Evolutionary conservation across 2,329 filamentous ascomycete species (phyloP), one percentile per base, ranked within the genome.

Genomic region (Uncinocarpus reesii): DNA sequence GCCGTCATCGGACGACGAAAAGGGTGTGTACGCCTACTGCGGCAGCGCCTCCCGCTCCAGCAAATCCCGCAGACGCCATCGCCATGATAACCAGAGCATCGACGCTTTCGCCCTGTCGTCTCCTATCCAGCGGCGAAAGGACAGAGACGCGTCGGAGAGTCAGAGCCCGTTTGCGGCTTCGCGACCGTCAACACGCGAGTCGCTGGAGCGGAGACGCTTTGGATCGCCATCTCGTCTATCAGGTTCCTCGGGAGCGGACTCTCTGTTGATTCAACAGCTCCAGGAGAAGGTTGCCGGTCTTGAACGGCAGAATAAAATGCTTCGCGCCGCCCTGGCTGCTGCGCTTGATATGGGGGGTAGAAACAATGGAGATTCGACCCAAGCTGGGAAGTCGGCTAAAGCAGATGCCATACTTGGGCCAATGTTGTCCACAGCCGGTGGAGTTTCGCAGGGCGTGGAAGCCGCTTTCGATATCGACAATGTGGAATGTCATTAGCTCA

Each of bases 241-340:
- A 2, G n/a, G 20, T 8, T 20, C 10, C 8, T 26, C 36, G 3
- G 2, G 24, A 11, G 23, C 21, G 3, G 38, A 41, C 18, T 10
- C n/a, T 3, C n/a, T 41, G 7, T 40, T 48, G 28, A 45, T 58
- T 10, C 54, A 58, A n/a, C 55, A 57, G 35, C 60, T 68, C 5
- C 65, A 69, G 50, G 60, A 61, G 13, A 65, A 65, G 13, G 59
- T 69, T 29, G 59, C 62, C 7, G 60, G 63, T 18, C 61, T 70
- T 6, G 66, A 69, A 49, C 65, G 63, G 11, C 67, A 70, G 43
- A 70, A 70, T 54, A 63, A 64, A 47, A 60, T 68, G 44, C 63
- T 70, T 8, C 66, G 68, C 29, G 66, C 67, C 4, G 67, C 67
- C 28, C 60, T 70, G 7, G 52, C 68, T 26, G 65, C 66, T 1